Evolutionary conservation across 1,139 yeast genomes (phyloP).

Genomic region (Saccharomyces pastorianus): DNA sequence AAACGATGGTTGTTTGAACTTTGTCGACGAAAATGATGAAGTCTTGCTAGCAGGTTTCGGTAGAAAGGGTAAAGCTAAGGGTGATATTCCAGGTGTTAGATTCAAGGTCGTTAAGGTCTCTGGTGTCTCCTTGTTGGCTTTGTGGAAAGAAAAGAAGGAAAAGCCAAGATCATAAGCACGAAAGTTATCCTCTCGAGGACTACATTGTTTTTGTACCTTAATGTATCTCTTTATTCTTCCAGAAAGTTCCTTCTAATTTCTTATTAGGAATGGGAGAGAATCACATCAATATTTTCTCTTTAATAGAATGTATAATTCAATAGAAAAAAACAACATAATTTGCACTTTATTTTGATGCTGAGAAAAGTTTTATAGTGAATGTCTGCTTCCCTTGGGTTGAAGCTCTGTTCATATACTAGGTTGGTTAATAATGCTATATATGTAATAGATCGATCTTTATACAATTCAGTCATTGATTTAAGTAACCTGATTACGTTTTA

Average conservation of each 20-base stretch:
- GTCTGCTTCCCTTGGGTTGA: background rate
- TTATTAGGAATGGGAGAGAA: background rate
- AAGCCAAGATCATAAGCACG: slow-evolving; percentile 92
- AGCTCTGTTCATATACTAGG: background rate
- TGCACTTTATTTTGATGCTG: background rate
- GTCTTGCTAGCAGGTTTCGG: slow-evolving; percentile 99
- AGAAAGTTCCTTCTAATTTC: background rate
- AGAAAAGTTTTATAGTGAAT: background rate
- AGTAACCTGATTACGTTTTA: background rate
- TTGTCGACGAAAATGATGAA: slow-evolving; percentile 98
- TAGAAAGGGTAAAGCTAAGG: slow-evolving; percentile 99
- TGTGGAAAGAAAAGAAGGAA: slow-evolving; percentile 99
- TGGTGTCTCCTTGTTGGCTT: slow-evolving; percentile 98
- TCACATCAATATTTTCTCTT: background rate
- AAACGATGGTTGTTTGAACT: slow-evolving; percentile 99
- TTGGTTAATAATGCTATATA: background rate
- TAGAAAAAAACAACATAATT: background rate
- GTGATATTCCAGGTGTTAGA: slow-evolving; percentile 99
- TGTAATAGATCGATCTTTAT: background rate
- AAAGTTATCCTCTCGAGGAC: slow-evolving; percentile 6
- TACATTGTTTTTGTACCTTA: slow-evolving; percentile 10
- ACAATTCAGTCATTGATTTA: background rate
- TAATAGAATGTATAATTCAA: background rate
- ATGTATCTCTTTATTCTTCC: slow-evolving; percentile 4
- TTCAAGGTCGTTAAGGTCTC: slow-evolving; percentile 99